These are phyloP conservation scores for Lentinula sp. DNA, from an alignment of 768 basidiomycete genomes.

Conservation along the genomic window DNA sequence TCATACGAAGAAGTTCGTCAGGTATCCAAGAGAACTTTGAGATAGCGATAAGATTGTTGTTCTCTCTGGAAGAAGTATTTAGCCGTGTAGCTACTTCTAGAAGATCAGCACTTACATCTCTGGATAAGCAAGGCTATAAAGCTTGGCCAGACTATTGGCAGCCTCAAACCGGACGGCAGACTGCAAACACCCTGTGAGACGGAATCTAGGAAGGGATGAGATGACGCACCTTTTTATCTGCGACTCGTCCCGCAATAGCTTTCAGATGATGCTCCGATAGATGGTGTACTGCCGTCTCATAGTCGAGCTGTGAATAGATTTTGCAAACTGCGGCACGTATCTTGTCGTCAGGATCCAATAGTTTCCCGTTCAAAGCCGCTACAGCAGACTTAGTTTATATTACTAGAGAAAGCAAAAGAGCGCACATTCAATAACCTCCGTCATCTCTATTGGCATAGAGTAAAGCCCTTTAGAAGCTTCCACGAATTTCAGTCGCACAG, in stretches of 20 bases:
- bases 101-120: conserved; percentile 66
- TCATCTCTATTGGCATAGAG: conserved; percentile 57
- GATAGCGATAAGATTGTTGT: conserved; percentile 64
- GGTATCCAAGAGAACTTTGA: conserved; percentile 94
- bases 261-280: conserved; percentile 59
- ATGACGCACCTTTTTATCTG: conserved; percentile 76
- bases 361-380: conserved; percentile 60
- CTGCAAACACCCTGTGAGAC: conserved; percentile 20
- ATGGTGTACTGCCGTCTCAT: conserved; percentile 84
- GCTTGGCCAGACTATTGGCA: conserved; percentile 63
- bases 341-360: conserved; percentile 87
- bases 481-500: conserved; percentile 74
- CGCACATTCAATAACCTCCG: conserved; percentile 69
- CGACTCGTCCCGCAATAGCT: conserved; percentile 60
- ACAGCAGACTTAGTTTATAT: background rate
- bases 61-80: conserved; percentile 50
- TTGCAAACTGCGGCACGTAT: conserved; percentile 83
- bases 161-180: conserved; percentile 68
- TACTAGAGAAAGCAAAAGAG: background rate
- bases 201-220: background rate
- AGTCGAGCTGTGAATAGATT: conserved; percentile 79
- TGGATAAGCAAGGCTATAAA: conserved; percentile 78
- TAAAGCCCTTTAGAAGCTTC: conserved; percentile 63
- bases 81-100: background rate
- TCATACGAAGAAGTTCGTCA: conserved; percentile 54